Evolutionary conservation across 768 basidiomycete species (phyloP), one percentile per base, ranked within the genome.

Genomic region (Clavaria fumosa): DNA sequence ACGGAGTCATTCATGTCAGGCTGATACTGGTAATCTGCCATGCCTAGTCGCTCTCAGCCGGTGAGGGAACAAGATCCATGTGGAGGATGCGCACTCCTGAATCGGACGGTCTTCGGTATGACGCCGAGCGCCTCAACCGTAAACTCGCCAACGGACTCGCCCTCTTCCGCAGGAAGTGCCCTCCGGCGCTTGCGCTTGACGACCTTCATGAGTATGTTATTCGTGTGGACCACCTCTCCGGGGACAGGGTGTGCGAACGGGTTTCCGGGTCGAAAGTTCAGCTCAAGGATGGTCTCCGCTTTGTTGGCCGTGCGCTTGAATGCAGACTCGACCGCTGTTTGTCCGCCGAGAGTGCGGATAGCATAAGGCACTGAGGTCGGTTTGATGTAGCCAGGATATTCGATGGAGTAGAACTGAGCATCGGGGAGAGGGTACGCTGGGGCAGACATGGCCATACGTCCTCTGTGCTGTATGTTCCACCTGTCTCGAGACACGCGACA

Each of bases 331-430:
- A 96, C 61, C 42, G 66, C 68, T 19, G 66, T 50, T 46, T 79
- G 78, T 3, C 82, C 78, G 2, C 82, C 85, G 7, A 84, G 64
- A 40, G 66, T 73, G 33, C 66, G 59, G 31, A 89, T 54, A 2
- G 78, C 84, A 12, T 63, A 46, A 0, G 73, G 63, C 4, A 77
- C 66, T 23, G 85, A 81, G 1, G 65, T 52, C 3, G 64, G 56
- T 10, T 65, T 58, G 38, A 95, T 76, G 46, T 86, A 85, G 43
- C 89, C 89, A 5, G 89, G 89, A 59, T 89, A 93, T 55, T 95
- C 90, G 43, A 93, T 63, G 4, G 85, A 79, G 51, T 80, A 81
- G 52, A 77, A 81, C 21, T 72, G 62, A 4, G 64, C 61, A 23
- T 67, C 60, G 15, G 77, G 72, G 2, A 86, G 59, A 2, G 66